Conservation (phyloP, 1,284 basidiomycete species). For the Cutaneotrichosporon daszewskae region DNA sequence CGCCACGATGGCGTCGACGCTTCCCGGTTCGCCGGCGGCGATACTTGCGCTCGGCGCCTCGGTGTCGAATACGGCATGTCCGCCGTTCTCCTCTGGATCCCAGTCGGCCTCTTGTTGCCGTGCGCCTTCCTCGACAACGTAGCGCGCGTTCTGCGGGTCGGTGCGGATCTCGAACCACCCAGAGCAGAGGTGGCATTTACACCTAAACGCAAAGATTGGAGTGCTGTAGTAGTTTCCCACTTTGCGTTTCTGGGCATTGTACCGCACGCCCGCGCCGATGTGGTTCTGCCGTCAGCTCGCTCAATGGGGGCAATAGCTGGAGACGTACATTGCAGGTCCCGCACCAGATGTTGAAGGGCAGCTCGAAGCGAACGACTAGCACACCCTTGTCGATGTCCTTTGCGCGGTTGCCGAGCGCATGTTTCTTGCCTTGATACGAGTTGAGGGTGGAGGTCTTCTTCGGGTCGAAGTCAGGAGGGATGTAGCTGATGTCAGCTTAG, state of each 20-base stretch:
- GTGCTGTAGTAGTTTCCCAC: conserved; percentile 93
- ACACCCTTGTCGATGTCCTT: conserved; percentile 86
- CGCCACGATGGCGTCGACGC: conserved; percentile 73
- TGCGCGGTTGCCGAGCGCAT: conserved; percentile 86
- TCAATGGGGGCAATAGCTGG: not conserved
- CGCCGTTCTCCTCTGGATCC: conserved; percentile 92
- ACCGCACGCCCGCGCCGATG: conserved; percentile 94
- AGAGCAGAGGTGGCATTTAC: conserved; percentile 92
- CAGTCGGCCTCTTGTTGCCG: conserved; percentile 88
- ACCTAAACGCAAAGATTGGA: conserved; percentile 87
- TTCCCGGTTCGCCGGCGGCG: conserved; percentile 22
- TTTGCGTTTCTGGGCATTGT: conserved; percentile 97
- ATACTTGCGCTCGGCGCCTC: conserved; percentile 52
- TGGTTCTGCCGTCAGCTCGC: conserved; percentile 54
- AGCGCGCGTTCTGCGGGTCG: conserved; percentile 92
- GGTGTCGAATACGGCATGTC: conserved; percentile 71
- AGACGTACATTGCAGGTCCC: conserved; percentile 66
- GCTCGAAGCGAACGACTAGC: conserved; percentile 79
- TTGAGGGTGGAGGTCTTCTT: conserved; percentile 76
- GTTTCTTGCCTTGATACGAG: conserved; percentile 68
- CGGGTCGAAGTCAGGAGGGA: conserved; percentile 86
- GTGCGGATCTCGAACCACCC: conserved; percentile 96
- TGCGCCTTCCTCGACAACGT: conserved; percentile 86
- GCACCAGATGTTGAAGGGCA: conserved; percentile 98
- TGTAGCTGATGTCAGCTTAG: conserved; percentile 65